These are phyloP conservation scores for Tilletia setariae DNA, from an alignment of 1,284 basidiomycete genomes.

Conservation along the genomic window DNA sequence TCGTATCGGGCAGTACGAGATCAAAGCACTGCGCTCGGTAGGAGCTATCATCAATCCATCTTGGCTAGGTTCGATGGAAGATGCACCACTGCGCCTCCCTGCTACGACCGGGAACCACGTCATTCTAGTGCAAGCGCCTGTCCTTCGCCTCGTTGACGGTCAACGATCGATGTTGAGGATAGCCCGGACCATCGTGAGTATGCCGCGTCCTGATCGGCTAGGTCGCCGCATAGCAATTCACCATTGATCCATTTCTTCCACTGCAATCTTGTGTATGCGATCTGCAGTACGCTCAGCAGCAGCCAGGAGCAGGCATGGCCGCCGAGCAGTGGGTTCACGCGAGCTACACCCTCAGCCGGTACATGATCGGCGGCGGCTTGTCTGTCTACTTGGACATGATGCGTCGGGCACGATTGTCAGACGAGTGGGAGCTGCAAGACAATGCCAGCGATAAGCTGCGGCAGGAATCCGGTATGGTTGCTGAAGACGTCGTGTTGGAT, in stretches of 20 bases:
- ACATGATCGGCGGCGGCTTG: background rate
- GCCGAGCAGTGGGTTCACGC: background rate
- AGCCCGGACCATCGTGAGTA: background rate
- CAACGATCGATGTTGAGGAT: background rate
- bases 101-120: background rate
- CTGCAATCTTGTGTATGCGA: background rate
- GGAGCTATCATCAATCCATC: conserved; percentile 1
- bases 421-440: conserved; percentile 7
- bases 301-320: background rate
- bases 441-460: background rate
- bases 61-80: background rate
- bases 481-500: background rate
- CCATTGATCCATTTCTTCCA: background rate
- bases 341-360: background rate
- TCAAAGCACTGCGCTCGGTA: conserved; percentile 7
- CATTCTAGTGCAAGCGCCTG: background rate
- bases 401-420: background rate
- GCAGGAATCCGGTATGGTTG: background rate
- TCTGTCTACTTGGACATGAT: background rate
- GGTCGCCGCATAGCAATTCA: background rate
- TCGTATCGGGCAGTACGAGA: conserved; percentile 11
- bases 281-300: background rate
- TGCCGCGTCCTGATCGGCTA: background rate
- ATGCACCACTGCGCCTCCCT: background rate
- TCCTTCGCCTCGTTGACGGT: background rate